Evolutionary conservation across 2,329 filamentous ascomycete species (phyloP).

Genomic region (Ramularia endophylla): DNA sequence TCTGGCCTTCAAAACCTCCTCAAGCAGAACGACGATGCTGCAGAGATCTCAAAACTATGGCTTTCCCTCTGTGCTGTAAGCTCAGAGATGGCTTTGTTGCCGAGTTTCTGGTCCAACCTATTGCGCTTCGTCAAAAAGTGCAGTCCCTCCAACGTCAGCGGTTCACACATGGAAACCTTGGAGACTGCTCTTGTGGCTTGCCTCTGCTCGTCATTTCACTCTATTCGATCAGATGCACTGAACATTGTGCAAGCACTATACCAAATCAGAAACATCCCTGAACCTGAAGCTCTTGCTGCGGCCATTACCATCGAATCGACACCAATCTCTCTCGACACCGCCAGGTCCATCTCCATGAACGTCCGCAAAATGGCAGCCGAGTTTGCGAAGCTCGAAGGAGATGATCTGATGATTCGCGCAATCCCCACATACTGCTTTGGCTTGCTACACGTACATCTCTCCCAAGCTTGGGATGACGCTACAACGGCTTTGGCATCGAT

Average conservation of each 20-base stretch:
- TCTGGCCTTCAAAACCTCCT: constrained; percentile 18
- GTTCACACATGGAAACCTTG: constrained; percentile 54
- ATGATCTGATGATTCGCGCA: constrained; percentile 62
- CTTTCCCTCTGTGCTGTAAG: constrained; percentile 15
- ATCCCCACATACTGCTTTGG: constrained; percentile 84
- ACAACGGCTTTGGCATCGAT: constrained; percentile 70
- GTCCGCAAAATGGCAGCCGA: constrained; percentile 66
- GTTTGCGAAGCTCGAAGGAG: constrained; percentile 55
- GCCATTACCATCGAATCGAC: constrained; percentile 78
- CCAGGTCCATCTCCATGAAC: constrained; percentile 74
- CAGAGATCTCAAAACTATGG: constrained; percentile 13
- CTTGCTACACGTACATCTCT: constrained; percentile 75
- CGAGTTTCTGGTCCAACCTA: constrained; percentile 27
- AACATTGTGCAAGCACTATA: constrained; percentile 62
- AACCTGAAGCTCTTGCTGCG: constrained; percentile 49
- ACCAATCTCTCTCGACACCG: constrained; percentile 68
- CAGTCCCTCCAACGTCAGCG: constrained; percentile 10
- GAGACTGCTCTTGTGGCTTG: constrained; percentile 63
- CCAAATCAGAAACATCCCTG: constrained; percentile 41
- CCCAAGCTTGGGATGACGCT: constrained; percentile 83
- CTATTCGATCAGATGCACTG: constrained; percentile 66
- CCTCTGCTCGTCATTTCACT: constrained; percentile 67
- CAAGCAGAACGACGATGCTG: not conserved
- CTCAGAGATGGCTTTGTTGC: constrained; percentile 8
- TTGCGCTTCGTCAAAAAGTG: constrained; percentile 13